phyloP scores from a whole-genome alignment of 768 basidiomycete species.

The Pleurotus citrinopileatus region DNA sequence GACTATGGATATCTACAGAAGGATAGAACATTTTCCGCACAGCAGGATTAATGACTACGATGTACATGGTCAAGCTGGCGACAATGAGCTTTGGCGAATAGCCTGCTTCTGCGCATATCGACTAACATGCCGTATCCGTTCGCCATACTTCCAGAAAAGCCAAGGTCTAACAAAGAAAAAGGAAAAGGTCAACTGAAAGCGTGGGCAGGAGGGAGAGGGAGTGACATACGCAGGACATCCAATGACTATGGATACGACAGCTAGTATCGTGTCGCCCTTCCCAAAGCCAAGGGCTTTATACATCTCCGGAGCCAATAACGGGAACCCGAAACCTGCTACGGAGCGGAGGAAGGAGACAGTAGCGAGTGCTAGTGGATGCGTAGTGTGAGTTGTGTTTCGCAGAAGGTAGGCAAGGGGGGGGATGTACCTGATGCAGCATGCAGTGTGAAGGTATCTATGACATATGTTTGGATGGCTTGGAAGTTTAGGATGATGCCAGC shows the following conservation, averaged over 20 bases:
- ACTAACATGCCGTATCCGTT: background rate
- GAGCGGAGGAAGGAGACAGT: constrained; percentile 63
- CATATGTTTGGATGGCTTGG: constrained; percentile 63
- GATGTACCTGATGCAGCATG: constrained; percentile 63
- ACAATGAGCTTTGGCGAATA: too few relatives aligned
- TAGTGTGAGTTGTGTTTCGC: background rate
- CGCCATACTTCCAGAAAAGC: too few relatives aligned
- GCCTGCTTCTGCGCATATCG: background rate
- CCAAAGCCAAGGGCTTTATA: constrained; percentile 66
- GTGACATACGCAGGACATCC: constrained; percentile 56
- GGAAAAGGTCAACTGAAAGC: background rate
- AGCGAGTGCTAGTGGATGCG: constrained; percentile 55
- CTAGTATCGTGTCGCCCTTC: constrained; percentile 65
- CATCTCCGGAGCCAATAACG: constrained; percentile 74
- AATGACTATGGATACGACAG: constrained; percentile 50
- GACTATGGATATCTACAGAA: too few relatives aligned
- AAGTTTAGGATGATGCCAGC: constrained; percentile 57
- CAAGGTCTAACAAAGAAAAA: background rate
- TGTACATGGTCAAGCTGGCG: too few relatives aligned
- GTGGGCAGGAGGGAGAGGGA: background rate
- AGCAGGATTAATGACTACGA: too few relatives aligned
- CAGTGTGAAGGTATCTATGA: constrained; percentile 64
- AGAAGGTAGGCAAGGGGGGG: background rate
- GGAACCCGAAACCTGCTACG: constrained; percentile 71
- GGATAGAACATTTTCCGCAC: too few relatives aligned